Base-by-base conservation (phyloP, 2,329 filamentous ascomycete genomes). In the Coniochaeta sp. region DNA sequence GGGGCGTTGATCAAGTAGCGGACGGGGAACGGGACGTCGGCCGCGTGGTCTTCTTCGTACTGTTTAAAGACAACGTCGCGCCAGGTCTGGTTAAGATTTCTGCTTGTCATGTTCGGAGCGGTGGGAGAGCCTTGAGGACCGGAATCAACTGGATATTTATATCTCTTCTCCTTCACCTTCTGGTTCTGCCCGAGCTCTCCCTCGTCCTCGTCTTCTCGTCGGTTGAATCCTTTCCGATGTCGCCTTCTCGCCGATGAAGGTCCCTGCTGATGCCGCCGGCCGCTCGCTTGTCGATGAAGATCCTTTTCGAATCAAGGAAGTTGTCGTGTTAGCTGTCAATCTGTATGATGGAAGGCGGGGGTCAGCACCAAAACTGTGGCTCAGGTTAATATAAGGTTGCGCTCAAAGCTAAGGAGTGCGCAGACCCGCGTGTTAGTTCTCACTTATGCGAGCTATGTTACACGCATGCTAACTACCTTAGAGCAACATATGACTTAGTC, bases 11-110 rank as follows among this genome's bases (percentile, higher is more conserved):
- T 55, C 30, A 55, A 27, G 42, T 55, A 55, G 38, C 53, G 53
- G 18, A 55, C 22, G 50, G 51, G 53, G 51, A 55, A 55, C 13
- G 53, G 53, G 24, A 51, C 33, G 48, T 50, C 49, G 38, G 48
- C 48, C 8, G 32, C 53, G 49, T 49, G 49, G 49, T 55, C 51
- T 4, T 28, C 30, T 45, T 32, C 51, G 51, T 53, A 55, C 38
- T 55, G 51, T 3, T 49, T 42, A 14, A 55, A 53, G 48, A 55
- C 53, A 16, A 51, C 27, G 51, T 55, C 53, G 28, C 53, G 51
- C 53, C 53, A 55, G 31, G 51, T 53, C 16, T 32, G 47, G 53
- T 55, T 55, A 48, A 55, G 53, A 16, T 53, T 55, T 24, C 53
- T 27, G 51, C 16, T 51, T 30, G 53, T 55, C 53, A 55, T 53